Conservation (phyloP, 108 stramenopile species). For the Pseudonitzschia delicatissima region DNA sequence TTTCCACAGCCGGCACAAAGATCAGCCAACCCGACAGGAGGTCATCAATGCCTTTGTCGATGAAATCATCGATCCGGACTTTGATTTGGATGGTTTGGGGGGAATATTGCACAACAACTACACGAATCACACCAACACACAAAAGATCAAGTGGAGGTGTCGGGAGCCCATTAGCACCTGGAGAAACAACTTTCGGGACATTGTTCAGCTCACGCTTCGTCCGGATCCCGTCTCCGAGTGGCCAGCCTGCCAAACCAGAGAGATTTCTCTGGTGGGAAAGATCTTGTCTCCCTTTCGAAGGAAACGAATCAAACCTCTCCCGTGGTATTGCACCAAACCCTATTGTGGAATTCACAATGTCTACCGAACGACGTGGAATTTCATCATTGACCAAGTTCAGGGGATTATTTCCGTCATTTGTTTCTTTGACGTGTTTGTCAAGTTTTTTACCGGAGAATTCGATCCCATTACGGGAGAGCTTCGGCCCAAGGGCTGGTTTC, state of each 20-base stretch:
- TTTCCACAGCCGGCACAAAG: neutral
- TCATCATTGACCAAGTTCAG: conserved; percentile 42
- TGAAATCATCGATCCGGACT: neutral
- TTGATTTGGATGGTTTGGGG: neutral
- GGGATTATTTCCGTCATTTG: conserved; percentile 49
- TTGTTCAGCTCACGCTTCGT: conserved; percentile 12
- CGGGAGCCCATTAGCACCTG: conserved; percentile 19
- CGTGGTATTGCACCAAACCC: conserved; percentile 42
- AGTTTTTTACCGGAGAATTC: conserved; percentile 79
- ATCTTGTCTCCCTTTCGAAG: conserved; percentile 16
- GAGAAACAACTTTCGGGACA: conserved; percentile 24
- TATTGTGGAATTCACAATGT: conserved; percentile 18
- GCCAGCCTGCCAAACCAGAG: conserved; percentile 19
- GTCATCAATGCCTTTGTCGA: conserved; percentile 1
- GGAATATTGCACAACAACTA: neutral
- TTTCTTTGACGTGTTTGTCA: conserved; percentile 77
- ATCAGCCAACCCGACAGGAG: neutral
- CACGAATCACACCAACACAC: conserved; percentile 2
- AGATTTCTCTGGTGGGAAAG: neutral
- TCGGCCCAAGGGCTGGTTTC: conserved; percentile 57
- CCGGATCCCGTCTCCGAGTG: conserved; percentile 27
- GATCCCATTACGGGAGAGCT: conserved; percentile 48
- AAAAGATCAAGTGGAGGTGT: conserved; percentile 33
- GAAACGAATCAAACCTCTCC: conserved; percentile 2
- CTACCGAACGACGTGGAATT: conserved; percentile 27